phyloP scores from a whole-genome alignment of 306 rosid genomes.

The Mucuna pruriens region DNA sequence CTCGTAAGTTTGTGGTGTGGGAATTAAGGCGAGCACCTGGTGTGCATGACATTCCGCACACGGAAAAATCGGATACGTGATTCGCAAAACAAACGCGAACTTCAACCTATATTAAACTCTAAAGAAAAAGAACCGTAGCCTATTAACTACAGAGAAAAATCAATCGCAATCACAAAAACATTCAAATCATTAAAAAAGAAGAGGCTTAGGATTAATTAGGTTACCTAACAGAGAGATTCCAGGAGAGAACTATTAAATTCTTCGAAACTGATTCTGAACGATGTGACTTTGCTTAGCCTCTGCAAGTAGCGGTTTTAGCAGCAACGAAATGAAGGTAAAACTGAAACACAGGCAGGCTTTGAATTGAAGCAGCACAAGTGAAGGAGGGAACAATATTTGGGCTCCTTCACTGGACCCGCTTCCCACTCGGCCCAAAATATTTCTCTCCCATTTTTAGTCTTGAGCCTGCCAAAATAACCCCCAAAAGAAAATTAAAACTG shows the following conservation, averaged over 20 bases:
- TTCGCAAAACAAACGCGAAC: neutral
- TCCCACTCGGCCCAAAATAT: neutral
- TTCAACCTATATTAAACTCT: neutral
- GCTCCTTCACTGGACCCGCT: neutral
- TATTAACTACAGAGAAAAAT: neutral
- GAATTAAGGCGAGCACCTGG: slow-evolving; percentile 37
- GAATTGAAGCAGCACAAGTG: neutral
- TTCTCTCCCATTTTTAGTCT: neutral
- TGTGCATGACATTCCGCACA: slow-evolving; percentile 1
- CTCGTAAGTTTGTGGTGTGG: neutral
- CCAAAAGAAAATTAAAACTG: neutral
- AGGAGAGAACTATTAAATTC: neutral
- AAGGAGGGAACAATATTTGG: slow-evolving; percentile 19
- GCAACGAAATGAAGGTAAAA: neutral
- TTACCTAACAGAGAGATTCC: slow-evolving; percentile 1
- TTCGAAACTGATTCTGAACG: neutral
- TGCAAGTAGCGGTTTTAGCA: neutral
- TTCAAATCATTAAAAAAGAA: neutral
- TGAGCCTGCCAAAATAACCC: neutral
- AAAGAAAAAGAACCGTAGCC: neutral
- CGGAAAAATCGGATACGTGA: neutral
- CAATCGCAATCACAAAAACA: neutral
- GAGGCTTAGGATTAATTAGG: neutral
- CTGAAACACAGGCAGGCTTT: neutral
- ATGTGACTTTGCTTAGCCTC: neutral